A percentile compares a stretch with the other conserved stretches of the same genome.
Conservation (phyloP, 345 rosid genomes). For the Eutrema heterophyllum region DNA sequence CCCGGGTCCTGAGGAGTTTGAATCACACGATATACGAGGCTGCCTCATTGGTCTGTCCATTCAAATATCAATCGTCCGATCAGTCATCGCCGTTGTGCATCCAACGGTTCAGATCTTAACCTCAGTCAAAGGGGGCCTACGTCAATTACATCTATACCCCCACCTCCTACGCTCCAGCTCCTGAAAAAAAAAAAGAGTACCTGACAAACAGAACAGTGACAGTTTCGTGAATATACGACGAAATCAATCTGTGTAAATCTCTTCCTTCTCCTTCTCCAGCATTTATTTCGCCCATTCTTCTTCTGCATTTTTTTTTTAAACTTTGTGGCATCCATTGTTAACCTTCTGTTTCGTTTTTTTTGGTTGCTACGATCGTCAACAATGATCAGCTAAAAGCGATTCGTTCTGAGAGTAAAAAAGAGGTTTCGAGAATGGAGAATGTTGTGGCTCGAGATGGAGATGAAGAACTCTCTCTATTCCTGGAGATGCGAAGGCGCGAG, state of each 20-base stretch:
- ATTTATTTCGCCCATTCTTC: neutral
- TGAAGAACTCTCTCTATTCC: conserved; percentile 69
- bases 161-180: conserved; percentile 21
- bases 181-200: neutral
- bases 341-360: neutral
- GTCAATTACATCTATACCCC: conserved; percentile 19
- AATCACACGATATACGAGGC: conserved; percentile 34
- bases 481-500: conserved; percentile 78
- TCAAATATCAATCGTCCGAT: conserved; percentile 25
- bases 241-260: neutral
- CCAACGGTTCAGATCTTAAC: conserved; percentile 7
- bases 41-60: conserved; percentile 8
- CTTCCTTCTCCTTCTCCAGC: neutral
- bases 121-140: conserved; percentile 12
- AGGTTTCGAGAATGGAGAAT: conserved; percentile 14
- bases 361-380: neutral
- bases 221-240: conserved; percentile 13
- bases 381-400: neutral
- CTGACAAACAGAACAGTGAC: conserved; percentile 21
- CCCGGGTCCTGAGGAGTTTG: neutral
- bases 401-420: neutral
- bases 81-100: conserved; percentile 13
- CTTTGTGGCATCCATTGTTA: neutral
- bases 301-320: neutral
- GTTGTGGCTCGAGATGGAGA: conserved; percentile 55